phyloP scores from a whole-genome alignment of 345 rosid species.

The Clausena lansium region DNA sequence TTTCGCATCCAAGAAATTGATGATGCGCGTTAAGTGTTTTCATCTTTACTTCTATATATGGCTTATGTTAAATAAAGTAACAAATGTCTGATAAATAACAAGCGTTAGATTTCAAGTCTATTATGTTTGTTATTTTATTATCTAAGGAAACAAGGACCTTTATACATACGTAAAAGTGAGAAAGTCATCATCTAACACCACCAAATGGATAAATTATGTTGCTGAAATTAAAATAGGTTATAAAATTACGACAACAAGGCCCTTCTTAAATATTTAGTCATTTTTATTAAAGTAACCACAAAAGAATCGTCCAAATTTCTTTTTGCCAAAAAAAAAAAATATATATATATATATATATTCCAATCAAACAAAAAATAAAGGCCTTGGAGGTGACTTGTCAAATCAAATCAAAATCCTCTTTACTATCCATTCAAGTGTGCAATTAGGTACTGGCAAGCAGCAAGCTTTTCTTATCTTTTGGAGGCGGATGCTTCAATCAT shows the following conservation, averaged over 20 bases:
- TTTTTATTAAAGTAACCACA: background rate
- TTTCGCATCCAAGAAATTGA: conserved; percentile 13
- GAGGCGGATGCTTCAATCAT: conserved; percentile 11
- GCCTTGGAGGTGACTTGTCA: background rate
- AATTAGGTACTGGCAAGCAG: background rate
- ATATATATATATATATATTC: too few relatives aligned
- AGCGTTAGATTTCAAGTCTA: too few relatives aligned
- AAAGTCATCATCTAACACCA: background rate
- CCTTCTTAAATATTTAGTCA: too few relatives aligned
- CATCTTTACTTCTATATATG: background rate
- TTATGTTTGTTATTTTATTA: too few relatives aligned
- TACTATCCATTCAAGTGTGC: background rate
- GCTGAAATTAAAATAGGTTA: background rate
- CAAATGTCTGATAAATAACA: too few relatives aligned
- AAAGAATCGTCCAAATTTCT: background rate
- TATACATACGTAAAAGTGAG: background rate
- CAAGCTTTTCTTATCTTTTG: background rate
- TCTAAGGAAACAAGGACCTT: too few relatives aligned
- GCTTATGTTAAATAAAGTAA: too few relatives aligned
- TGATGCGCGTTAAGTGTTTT: background rate
- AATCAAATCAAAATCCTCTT: background rate
- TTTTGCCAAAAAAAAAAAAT: background rate
- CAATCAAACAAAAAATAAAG: background rate
- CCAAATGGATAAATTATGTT: too few relatives aligned
- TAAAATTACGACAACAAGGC: too few relatives aligned